Conservation (phyloP, 2,329 filamentous ascomycete species). For the Venturia effusa region DNA sequence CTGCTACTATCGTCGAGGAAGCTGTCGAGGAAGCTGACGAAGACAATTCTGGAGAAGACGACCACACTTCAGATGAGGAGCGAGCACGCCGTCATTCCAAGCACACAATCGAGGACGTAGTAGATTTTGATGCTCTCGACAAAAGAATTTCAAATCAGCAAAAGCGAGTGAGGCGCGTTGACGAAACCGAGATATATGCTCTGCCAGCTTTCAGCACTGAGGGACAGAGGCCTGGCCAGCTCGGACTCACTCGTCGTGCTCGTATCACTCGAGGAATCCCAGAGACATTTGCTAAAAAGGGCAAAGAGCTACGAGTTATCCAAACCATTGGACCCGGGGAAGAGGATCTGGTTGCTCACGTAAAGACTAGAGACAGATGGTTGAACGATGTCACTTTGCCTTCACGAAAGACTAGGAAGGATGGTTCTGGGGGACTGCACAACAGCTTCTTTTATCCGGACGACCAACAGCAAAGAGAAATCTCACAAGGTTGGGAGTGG, state of each 20-base stretch:
- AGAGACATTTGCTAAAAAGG: background rate
- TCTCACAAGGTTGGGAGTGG: conserved; percentile 41
- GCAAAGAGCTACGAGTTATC: conserved; percentile 2
- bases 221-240: background rate
- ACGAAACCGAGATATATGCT: background rate
- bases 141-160: background rate
- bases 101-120: background rate
- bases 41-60: background rate
- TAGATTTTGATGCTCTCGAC: background rate
- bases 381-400: conserved; percentile 40
- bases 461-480: conserved; percentile 33
- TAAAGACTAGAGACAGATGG: conserved; percentile 42
- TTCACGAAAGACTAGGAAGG: conserved; percentile 24
- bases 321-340: conserved; percentile 7
- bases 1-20: conserved; percentile 1
- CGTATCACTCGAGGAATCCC: conserved; percentile 6
- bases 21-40: conserved; percentile 7
- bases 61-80: background rate
- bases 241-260: background rate
- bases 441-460: conserved; percentile 33
- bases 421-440: conserved; percentile 28
- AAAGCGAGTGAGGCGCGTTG: background rate
- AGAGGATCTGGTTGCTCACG: conserved; percentile 11
- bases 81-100: background rate
- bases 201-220: background rate